Evolutionary conservation across 768 basidiomycete genomes (phyloP).

Genomic region (Hypholoma sublateritium): DNA sequence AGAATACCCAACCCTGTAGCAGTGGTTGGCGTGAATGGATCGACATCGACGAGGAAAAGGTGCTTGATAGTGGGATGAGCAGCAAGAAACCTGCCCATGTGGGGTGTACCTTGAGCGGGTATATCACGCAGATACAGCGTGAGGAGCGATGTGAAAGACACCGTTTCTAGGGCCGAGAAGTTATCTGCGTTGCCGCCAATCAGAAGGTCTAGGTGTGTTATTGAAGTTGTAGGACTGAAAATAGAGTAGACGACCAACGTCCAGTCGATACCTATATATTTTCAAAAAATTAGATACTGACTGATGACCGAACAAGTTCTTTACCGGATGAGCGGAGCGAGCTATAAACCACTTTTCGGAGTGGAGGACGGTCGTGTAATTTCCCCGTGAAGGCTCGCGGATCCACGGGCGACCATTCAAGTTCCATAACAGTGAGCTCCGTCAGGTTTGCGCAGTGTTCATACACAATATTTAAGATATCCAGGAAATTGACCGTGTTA

Average conservation of each 20-base stretch:
- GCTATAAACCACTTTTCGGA: not conserved
- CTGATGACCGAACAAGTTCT: not conserved
- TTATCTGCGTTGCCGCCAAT: not conserved
- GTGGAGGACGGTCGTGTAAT: not conserved
- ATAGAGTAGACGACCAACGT: not conserved
- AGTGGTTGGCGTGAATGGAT: not conserved
- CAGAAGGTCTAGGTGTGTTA: slow-evolving; percentile 2
- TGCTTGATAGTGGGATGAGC: slow-evolving; percentile 3
- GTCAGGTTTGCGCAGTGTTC: not conserved
- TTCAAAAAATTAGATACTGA: not conserved
- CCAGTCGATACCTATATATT: not conserved
- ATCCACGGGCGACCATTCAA: not conserved
- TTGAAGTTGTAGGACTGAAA: not conserved
- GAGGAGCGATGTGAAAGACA: not conserved
- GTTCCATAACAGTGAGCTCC: not conserved
- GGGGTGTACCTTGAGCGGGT: not conserved
- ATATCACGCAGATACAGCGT: slow-evolving; percentile 4
- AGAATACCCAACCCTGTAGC: slow-evolving; percentile 2
- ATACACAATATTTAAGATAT: slow-evolving; percentile 4
- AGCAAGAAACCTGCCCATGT: slow-evolving; percentile 6
- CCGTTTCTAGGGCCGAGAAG: not conserved
- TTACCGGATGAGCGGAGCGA: not conserved
- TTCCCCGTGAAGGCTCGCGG: not conserved
- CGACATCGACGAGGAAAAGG: slow-evolving; percentile 2
- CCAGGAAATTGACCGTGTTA: not conserved